A percentile compares a stretch with the other conserved stretches of the same genome.
Conservation (phyloP, 2,329 filamentous ascomycete species). For the Calonectria pteridis region DNA sequence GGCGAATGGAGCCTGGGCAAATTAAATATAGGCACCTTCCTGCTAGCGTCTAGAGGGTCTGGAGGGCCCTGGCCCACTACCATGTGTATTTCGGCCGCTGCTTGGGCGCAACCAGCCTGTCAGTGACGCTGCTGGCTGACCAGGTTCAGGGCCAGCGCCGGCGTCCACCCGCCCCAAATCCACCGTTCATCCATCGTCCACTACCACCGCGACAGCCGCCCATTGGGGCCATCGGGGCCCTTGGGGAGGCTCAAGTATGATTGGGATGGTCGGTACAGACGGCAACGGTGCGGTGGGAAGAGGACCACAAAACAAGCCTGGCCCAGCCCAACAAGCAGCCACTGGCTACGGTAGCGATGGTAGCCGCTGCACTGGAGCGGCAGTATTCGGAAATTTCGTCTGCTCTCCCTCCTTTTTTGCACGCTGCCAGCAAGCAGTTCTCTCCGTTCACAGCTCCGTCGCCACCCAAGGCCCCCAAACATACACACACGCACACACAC, state of each 20-base stretch:
- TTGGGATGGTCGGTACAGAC: slow-evolving; percentile 39
- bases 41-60: slow-evolving; percentile 21
- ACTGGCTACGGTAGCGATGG: slow-evolving; percentile 1
- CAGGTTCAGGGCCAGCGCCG: slow-evolving; percentile 20
- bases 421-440: background rate
- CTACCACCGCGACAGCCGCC: slow-evolving; percentile 36
- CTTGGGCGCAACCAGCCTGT: background rate
- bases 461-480: background rate
- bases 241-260: slow-evolving; percentile 22
- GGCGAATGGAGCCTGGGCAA: slow-evolving; percentile 35
- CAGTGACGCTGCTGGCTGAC: slow-evolving; percentile 22
- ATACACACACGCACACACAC: background rate
- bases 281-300: slow-evolving; percentile 28
- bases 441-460: background rate
- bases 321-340: slow-evolving; percentile 19
- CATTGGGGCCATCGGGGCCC: background rate
- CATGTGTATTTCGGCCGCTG: background rate
- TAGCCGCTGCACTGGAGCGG: slow-evolving; percentile 11
- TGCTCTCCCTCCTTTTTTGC: background rate
- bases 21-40: slow-evolving; percentile 41
- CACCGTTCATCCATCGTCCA: slow-evolving; percentile 7
- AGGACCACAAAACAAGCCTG: slow-evolving; percentile 20
- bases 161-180: background rate
- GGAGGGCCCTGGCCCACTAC: slow-evolving; percentile 13
- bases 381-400: slow-evolving; percentile 24